A percentile compares a stretch with the other conserved stretches of the same genome.
These are phyloP conservation scores for Fomitopsis serialis DNA, from an alignment of 768 basidiomycete species.

Conservation along the genomic window DNA sequence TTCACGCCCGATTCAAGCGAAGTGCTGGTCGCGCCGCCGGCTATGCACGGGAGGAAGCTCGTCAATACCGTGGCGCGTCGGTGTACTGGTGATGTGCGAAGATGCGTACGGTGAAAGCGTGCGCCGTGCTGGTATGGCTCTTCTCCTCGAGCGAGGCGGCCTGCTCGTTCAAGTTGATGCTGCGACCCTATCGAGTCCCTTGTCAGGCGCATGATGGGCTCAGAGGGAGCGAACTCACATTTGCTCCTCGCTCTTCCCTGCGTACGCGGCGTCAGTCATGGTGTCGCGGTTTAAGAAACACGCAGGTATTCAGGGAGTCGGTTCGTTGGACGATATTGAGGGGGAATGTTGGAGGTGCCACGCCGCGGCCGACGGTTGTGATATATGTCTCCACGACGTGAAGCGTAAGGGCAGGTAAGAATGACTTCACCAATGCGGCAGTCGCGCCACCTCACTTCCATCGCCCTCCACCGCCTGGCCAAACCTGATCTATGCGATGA, in stretches of 20 bases:
- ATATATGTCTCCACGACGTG: too few relatives aligned
- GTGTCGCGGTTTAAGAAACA: too few relatives aligned
- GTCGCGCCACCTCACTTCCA: too few relatives aligned
- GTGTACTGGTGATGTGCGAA: too few relatives aligned
- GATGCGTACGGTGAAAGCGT: conserved; percentile 1
- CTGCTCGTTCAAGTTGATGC: background rate
- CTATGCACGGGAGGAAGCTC: background rate
- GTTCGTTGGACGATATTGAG: too few relatives aligned
- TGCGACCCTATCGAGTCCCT: background rate
- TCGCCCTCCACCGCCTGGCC: too few relatives aligned
- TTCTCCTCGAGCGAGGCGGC: conserved; percentile 2
- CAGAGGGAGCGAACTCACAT: background rate
- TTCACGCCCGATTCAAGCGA: background rate
- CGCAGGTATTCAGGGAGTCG: too few relatives aligned
- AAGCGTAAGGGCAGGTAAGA: too few relatives aligned
- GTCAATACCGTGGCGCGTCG: background rate
- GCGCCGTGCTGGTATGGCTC: conserved; percentile 1
- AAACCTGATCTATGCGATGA: too few relatives aligned
- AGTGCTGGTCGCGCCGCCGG: background rate
- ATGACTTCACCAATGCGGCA: too few relatives aligned
- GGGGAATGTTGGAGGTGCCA: too few relatives aligned
- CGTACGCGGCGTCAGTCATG: background rate
- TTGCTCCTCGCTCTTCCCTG: background rate
- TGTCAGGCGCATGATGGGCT: background rate
- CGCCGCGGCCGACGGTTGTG: too few relatives aligned